Evolutionary conservation across 1,139 yeast species (phyloP), one percentile per base, ranked within the genome.

Genomic region (Debaryomyces coudertii): DNA sequence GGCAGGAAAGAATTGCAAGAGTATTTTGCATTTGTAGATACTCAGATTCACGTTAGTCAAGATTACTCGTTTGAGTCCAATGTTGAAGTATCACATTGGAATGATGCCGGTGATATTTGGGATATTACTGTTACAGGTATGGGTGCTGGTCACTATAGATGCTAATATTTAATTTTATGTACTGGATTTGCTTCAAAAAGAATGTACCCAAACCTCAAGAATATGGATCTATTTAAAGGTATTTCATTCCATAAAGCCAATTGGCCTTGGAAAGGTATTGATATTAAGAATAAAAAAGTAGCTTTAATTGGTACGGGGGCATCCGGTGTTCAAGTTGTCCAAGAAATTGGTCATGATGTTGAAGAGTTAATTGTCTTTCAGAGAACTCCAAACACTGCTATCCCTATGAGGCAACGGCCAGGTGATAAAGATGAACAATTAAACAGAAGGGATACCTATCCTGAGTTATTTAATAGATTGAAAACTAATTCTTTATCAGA

Each of bases 371-470:
- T 11, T 11, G 30, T 27, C 1, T 27, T 27, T 27, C 30, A 27
- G 12, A 5, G 30, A 3, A 27, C 30, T 2, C 30, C 30, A 11
- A 27, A 27, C 7, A 27, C 30, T n/a, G 15, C 30, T 6, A 3
- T 27, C 6, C 30, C 30, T n/a, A 27, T 27, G 30, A 11, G 30
- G 5, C 15, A 27, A 11, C n/a, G 15, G 3, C 1, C 15, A 5
- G 30, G 14, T 5, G 15, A 27, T 15, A 27, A 27, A 27, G 30
- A 27, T 2, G 25, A 23, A 4, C 15, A 27, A 27, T 9, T 7
- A 2, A 27, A 66, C 4, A 7, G 30, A n/a, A 9, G 30, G 3
- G 30, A 9, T 4, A 27, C 3, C 7, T 27, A 27, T n/a, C 30
- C 30, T 4, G 14, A 27, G 7, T 5, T 7, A 2, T 27, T 27